These are phyloP conservation scores for Wallacemonas sp. DNA, from an alignment of 208 protist species.

Conservation along the genomic window DNA sequence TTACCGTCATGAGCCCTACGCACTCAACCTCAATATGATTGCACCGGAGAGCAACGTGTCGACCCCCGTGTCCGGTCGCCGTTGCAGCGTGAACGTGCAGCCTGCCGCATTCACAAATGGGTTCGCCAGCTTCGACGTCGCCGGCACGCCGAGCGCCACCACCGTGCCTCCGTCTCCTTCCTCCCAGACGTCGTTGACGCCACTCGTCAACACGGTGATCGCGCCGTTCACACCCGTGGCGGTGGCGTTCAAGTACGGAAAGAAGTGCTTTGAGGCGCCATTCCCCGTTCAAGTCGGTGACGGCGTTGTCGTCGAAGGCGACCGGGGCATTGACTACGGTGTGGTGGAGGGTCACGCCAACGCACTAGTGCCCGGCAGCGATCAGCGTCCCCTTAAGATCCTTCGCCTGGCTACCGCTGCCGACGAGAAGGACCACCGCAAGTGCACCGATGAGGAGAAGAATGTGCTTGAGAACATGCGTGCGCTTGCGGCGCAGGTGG, in stretches of 20 bases:
- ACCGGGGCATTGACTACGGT: slow-evolving; percentile 74
- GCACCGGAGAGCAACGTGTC: slow-evolving; percentile 8
- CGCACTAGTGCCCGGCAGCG: background rate
- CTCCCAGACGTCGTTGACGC: background rate
- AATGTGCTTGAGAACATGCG: slow-evolving; percentile 53
- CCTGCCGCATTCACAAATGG: background rate
- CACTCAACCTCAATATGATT: slow-evolving; percentile 23
- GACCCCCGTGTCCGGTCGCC: background rate
- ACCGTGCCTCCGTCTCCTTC: background rate
- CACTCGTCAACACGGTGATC: slow-evolving; percentile 3
- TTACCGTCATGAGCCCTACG: slow-evolving; percentile 75
- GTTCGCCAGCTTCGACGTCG: background rate
- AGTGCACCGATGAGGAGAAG: slow-evolving; percentile 34
- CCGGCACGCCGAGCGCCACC: background rate
- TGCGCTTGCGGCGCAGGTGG: slow-evolving; percentile 41
- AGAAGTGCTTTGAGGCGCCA: slow-evolving; percentile 31
- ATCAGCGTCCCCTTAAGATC: slow-evolving; percentile 2
- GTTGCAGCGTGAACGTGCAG: slow-evolving; percentile 9
- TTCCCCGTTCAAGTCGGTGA: slow-evolving; percentile 36
- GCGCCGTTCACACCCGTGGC: slow-evolving; percentile 23
- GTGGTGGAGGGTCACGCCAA: slow-evolving; percentile 34
- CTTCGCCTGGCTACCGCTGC: slow-evolving; percentile 36
- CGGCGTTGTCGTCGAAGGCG: slow-evolving; percentile 66
- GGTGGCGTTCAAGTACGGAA: slow-evolving; percentile 80
- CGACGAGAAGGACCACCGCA: slow-evolving; percentile 37